phyloP scores from a whole-genome alignment of 805 yeast species.

The Candida maltosa region DNA sequence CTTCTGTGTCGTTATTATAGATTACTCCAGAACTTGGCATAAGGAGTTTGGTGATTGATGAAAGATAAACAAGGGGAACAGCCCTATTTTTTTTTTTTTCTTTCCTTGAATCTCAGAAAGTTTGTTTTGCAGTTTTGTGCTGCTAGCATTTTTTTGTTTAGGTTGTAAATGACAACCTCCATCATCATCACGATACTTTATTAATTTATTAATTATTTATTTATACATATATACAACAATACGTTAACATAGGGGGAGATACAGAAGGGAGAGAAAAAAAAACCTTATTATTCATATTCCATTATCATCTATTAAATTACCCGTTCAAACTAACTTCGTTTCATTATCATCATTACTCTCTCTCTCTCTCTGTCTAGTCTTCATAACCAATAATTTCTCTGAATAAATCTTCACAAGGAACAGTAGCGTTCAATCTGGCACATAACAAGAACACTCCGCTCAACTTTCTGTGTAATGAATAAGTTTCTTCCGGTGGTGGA shows the following conservation, averaged over 20 bases:
- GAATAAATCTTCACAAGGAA: conserved; percentile 78
- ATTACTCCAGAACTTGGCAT: too few relatives aligned
- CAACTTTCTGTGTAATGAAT: conserved; percentile 90
- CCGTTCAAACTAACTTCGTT: background rate
- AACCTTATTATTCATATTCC: too few relatives aligned
- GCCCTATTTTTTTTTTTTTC: too few relatives aligned
- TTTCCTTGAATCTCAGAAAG: too few relatives aligned
- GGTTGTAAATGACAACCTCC: too few relatives aligned
- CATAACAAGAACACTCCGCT: conserved; percentile 92
- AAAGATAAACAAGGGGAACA: too few relatives aligned
- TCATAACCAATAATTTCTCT: conserved; percentile 66
- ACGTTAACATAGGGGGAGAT: too few relatives aligned
- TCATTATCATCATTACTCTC: background rate
- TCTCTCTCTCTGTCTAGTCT: conserved; percentile 4
- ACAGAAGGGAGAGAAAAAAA: too few relatives aligned
- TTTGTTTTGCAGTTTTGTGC: too few relatives aligned
- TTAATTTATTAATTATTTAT: conserved; percentile 1
- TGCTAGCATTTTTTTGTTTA: too few relatives aligned
- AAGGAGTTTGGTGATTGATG: too few relatives aligned
- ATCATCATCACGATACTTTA: too few relatives aligned
- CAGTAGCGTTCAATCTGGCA: conserved; percentile 77
- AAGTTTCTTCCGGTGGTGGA: conserved; percentile 98
- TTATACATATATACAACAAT: conserved; percentile 1
- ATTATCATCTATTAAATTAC: background rate
- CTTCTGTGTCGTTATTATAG: conserved; percentile 1